A percentile compares a stretch with the other conserved stretches of the same genome.
phyloP scores from a whole-genome alignment of 306 rosid genomes.

The Psophocarpus tetragonolobus region DNA sequence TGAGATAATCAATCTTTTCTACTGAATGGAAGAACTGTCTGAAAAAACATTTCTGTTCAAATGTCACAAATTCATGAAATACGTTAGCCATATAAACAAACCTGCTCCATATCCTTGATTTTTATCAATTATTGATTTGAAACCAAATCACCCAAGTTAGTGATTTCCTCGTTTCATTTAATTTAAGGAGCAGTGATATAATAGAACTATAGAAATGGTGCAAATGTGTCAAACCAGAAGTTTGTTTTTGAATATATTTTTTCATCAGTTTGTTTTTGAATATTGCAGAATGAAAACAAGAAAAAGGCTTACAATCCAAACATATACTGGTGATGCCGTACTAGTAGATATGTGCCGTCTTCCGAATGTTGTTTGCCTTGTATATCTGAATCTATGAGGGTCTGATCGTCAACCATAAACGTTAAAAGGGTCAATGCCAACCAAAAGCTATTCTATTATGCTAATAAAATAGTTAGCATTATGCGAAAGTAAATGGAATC shows the following conservation, averaged over 20 bases:
- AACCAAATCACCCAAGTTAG: neutral
- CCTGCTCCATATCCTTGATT: neutral
- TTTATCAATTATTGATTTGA: neutral
- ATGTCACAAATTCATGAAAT: neutral
- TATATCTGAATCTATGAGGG: slow-evolving; percentile 16
- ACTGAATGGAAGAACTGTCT: slow-evolving; percentile 25
- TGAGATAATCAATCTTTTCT: slow-evolving; percentile 24
- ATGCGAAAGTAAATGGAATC: neutral
- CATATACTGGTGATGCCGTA: neutral
- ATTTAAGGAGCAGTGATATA: neutral
- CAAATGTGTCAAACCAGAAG: neutral
- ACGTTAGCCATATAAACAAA: neutral
- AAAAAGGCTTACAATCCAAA: slow-evolving; percentile 8
- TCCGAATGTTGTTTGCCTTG: slow-evolving; percentile 24
- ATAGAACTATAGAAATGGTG: neutral
- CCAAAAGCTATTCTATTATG: neutral
- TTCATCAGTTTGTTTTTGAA: neutral
- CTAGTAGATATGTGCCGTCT: slow-evolving; percentile 12
- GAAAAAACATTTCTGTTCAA: slow-evolving; percentile 27
- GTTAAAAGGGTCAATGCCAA: neutral
- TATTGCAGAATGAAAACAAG: neutral
- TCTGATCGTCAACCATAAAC: neutral
- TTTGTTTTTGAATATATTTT: neutral
- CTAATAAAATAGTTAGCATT: neutral
- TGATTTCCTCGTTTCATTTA: neutral